Conservation (phyloP, 805 yeast genomes). For the Lipomyces oligophaga region DNA sequence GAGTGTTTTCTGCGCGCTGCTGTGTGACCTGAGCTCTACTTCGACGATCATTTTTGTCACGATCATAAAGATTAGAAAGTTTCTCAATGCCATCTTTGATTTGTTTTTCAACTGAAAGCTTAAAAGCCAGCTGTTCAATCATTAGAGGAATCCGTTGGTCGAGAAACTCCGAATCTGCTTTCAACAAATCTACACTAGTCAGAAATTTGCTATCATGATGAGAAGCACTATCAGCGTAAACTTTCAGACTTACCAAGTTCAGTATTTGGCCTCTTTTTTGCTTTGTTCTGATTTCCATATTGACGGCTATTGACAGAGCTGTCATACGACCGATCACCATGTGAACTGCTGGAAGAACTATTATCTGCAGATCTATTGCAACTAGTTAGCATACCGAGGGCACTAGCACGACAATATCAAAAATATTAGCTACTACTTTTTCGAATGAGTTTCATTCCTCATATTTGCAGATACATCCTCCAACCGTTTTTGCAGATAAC, state of each 20-base stretch:
- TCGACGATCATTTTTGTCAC: slow-evolving; percentile 88
- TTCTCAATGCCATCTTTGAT: slow-evolving; percentile 91
- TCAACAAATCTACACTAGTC: slow-evolving; percentile 58
- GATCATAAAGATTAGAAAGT: slow-evolving; percentile 74
- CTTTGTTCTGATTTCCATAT: too few species aligned
- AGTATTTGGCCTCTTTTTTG: slow-evolving; percentile 19
- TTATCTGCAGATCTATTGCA: too few species aligned
- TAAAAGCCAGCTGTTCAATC: slow-evolving; percentile 92
- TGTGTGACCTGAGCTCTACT: slow-evolving; percentile 84
- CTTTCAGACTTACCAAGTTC: slow-evolving; percentile 21
- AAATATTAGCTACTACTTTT: too few species aligned
- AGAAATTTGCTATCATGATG: not conserved
- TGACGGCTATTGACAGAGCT: too few species aligned
- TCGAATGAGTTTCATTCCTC: too few species aligned
- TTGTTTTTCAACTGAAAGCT: slow-evolving; percentile 89
- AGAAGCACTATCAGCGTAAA: not conserved
- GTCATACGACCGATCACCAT: too few species aligned
- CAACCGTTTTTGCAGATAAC: slow-evolving; percentile 78
- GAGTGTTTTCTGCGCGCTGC: slow-evolving; percentile 72
- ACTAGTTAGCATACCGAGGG: too few species aligned
- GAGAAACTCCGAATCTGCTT: slow-evolving; percentile 88
- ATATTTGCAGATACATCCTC: too few species aligned
- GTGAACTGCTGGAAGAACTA: too few species aligned
- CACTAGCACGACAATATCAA: too few species aligned
- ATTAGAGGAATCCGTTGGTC: slow-evolving; percentile 93